These are phyloP conservation scores for Gossypium ekmanianum DNA, from an alignment of 345 rosid genomes.

Conservation along the genomic window DNA sequence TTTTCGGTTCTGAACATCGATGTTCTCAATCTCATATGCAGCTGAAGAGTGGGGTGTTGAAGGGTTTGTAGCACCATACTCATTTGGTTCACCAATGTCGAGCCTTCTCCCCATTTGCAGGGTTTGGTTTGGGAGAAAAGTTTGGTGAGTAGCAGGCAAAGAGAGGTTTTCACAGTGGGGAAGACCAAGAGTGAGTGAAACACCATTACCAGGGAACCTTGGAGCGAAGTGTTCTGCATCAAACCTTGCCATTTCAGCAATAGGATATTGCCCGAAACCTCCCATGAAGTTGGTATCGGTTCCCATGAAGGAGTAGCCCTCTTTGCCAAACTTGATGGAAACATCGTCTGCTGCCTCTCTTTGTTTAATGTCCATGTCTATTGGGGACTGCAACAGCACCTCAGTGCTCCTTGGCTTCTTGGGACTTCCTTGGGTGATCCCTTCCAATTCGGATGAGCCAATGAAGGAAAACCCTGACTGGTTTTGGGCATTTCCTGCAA, in stretches of 20 bases:
- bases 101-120: constrained; percentile 77
- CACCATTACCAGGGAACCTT: constrained; percentile 76
- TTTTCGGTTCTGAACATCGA: constrained; percentile 80
- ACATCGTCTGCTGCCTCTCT: constrained; percentile 38
- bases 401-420: constrained; percentile 65
- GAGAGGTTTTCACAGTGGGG: constrained; percentile 88
- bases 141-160: constrained; percentile 60
- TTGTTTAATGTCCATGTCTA: constrained; percentile 49
- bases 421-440: constrained; percentile 72
- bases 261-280: constrained; percentile 87
- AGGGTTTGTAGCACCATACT: constrained; percentile 50
- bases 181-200: constrained; percentile 86
- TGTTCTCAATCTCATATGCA: constrained; percentile 65
- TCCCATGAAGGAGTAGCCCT: constrained; percentile 74
- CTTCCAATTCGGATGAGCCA: constrained; percentile 69
- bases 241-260: constrained; percentile 79
- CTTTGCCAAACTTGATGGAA: constrained; percentile 62
- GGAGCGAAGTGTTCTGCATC: constrained; percentile 71
- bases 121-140: constrained; percentile 74
- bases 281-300: constrained; percentile 64
- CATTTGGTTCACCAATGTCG: constrained; percentile 71
- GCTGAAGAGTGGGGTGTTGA: constrained; percentile 58
- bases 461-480: constrained; percentile 57
- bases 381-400: constrained; percentile 44
- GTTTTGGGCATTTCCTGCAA: constrained; percentile 44